Evolutionary conservation across 306 rosid species (phyloP).

Genomic region (Dalbergia cochinchinensis): DNA sequence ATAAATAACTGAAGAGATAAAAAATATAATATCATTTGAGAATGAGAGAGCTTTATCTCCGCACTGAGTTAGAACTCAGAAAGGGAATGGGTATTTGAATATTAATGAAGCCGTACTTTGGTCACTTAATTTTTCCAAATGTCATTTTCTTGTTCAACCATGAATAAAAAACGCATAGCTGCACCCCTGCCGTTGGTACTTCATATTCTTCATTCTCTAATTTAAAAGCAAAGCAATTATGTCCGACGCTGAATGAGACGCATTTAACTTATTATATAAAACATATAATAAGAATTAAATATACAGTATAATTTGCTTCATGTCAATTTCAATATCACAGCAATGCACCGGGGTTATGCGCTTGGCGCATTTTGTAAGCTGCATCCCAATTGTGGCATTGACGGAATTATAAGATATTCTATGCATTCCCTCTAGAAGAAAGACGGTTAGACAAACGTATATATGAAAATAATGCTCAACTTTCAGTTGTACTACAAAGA

Average conservation of each 20-base stretch:
- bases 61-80: too few relatives aligned
- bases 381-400: not conserved
- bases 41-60: too few relatives aligned
- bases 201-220: slow-evolving; percentile 7
- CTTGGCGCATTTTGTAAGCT: slow-evolving; percentile 27
- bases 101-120: not conserved
- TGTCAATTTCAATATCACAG: not conserved
- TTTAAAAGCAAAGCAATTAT: slow-evolving; percentile 1
- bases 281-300: not conserved
- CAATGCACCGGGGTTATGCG: slow-evolving; percentile 13
- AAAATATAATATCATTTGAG: too few relatives aligned
- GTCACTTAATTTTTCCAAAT: slow-evolving; percentile 7
- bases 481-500: slow-evolving; percentile 7
- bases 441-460: not conserved
- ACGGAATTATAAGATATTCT: not conserved
- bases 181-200: not conserved
- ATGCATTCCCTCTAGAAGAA: slow-evolving; percentile 33
- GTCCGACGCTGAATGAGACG: not conserved
- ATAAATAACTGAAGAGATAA: too few relatives aligned
- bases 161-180: slow-evolving; percentile 5
- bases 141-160: not conserved
- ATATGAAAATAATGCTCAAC: not conserved
- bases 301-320: not conserved
- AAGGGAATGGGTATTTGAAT: too few relatives aligned
- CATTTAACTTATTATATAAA: not conserved